Base-by-base conservation (phyloP, 148 eudicot species). In the Limonium bicolor region DNA sequence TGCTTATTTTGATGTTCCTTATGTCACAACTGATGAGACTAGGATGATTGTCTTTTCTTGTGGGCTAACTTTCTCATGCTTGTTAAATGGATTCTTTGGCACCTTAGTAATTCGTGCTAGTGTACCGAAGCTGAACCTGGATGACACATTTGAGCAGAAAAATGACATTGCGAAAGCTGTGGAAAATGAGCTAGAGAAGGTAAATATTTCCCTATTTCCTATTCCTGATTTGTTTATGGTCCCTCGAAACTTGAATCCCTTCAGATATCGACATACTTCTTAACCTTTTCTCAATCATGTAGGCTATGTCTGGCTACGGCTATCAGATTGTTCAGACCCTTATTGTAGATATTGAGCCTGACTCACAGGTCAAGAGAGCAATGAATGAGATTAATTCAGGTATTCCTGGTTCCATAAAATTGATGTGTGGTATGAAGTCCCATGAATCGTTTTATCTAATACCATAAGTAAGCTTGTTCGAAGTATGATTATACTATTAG, bases 331-430 rank as follows among this genome's bases (percentile, higher is more conserved):
- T 72, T 35, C 77, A 72, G 41, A 72, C 77, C 19, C 73, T 72
- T 21, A 72, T 72, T 27, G 73, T 67, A 43, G 78, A 72, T 50
- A 67, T 72, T 29, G 77, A 72, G 57, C 77, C 77, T 15, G 77
- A 72, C 67, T 50, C 44, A 35, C 48, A 67, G 30, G 77, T 72
- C 19, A 72, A 72, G 66, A 51, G 67, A 46, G 66, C 77, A 27
- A 72, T 72, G 77, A 72, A 72, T 50, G 78, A 72, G 52, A 72
- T 72, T 3, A 72, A 72, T 60, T 73, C 78, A 55, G 78, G 78
- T 72, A 56, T 10, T 20, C 6, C 1, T 15, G 16, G 16, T 19
- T 12, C 6, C 16, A 6, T 8, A 36, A 4, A 6, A 36, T 13
- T n/a, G n/a, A n/a, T n/a, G n/a, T n/a, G n/a, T n/a, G n/a, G n/a